These are phyloP conservation scores for Lablab purpureus DNA, from an alignment of 306 rosid species.

Conservation along the genomic window DNA sequence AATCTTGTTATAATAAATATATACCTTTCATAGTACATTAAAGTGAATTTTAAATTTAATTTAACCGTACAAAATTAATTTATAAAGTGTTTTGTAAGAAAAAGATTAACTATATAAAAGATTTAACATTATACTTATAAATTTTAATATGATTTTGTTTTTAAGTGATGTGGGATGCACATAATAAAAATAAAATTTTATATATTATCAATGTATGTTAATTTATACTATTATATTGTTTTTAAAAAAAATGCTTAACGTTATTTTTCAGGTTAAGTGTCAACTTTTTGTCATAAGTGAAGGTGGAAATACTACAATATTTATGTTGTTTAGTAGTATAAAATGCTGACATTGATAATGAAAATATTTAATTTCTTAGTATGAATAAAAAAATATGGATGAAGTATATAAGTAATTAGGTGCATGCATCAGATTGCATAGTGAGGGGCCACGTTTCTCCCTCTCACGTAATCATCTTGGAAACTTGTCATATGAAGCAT, in stretches of 20 bases:
- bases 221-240: neutral
- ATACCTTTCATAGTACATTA: too few species aligned
- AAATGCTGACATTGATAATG: neutral
- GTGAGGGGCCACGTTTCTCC: neutral
- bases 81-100: too few species aligned
- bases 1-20: too few species aligned
- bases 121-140: too few species aligned
- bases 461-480: constrained; percentile 23
- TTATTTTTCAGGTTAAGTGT: neutral
- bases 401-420: neutral
- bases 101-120: too few species aligned
- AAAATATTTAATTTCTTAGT: neutral
- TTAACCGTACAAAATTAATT: too few species aligned
- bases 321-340: neutral
- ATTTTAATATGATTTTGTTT: too few species aligned
- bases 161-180: too few species aligned
- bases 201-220: neutral
- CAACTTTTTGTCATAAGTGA: neutral
- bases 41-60: too few species aligned
- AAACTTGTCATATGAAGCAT: constrained; percentile 19
- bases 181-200: too few species aligned
- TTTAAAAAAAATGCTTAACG: neutral
- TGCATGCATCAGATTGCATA: neutral
- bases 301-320: neutral
- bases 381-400: neutral